Conservation (phyloP, 441 rosid genomes). For the Populus hybrid region DNA sequence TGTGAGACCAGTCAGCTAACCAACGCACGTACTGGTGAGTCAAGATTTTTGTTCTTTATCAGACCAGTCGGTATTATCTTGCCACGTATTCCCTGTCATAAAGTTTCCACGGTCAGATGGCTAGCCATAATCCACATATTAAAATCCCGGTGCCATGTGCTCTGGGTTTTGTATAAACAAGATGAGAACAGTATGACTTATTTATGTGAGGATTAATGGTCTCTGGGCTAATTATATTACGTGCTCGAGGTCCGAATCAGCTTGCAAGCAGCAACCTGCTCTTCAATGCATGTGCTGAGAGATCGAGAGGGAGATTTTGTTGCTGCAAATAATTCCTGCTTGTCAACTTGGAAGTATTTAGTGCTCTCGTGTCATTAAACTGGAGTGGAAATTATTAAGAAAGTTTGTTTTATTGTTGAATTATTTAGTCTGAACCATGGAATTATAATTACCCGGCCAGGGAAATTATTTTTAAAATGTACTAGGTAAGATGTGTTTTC, state of each 20-base stretch:
- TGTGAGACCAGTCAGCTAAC: background rate
- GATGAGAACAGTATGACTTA: background rate
- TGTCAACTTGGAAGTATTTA: too few species aligned
- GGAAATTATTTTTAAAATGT: too few species aligned
- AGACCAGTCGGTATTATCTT: slow-evolving; percentile 10
- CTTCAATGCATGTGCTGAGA: background rate
- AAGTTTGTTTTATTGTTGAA: too few species aligned
- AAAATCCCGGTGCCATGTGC: background rate
- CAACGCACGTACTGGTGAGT: slow-evolving; percentile 19
- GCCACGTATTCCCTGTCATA: slow-evolving; percentile 16
- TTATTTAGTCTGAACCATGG: too few species aligned
- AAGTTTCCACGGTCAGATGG: too few species aligned
- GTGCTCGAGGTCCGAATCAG: background rate
- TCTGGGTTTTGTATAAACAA: background rate
- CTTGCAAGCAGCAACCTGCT: background rate
- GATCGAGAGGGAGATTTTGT: too few species aligned
- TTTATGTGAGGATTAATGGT: background rate
- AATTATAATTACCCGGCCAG: too few species aligned
- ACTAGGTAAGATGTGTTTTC: too few species aligned
- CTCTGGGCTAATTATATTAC: background rate
- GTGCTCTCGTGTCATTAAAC: too few species aligned
- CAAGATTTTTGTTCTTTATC: background rate
- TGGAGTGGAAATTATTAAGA: too few species aligned
- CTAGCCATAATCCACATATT: too few species aligned
- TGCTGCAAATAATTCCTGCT: too few species aligned